A percentile compares a stretch with the other conserved stretches of the same genome.
Evolutionary conservation across 140 eudicot genomes (phyloP).

Genomic region (Bidens hawaiensis): DNA sequence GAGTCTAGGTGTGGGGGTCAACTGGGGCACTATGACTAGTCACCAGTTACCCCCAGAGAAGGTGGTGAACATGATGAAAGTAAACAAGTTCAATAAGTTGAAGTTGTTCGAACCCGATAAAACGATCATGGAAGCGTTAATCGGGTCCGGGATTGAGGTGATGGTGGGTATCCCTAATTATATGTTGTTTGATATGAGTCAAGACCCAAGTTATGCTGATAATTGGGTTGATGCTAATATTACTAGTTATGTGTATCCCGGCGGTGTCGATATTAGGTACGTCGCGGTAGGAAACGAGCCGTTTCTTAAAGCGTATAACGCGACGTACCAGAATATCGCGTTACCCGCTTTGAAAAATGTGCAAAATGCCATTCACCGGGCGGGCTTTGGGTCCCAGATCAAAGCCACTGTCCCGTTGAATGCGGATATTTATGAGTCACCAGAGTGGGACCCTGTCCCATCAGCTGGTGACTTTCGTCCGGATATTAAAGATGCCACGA

Average conservation of each 20-base stretch:
- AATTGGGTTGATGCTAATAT: slow-evolving; percentile 80
- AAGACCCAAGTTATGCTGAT: slow-evolving; percentile 52
- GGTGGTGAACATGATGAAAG: slow-evolving; percentile 77
- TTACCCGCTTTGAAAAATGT: slow-evolving; percentile 77
- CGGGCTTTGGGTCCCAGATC: slow-evolving; percentile 52
- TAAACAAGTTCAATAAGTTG: slow-evolving; percentile 71
- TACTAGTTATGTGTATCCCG: slow-evolving; percentile 55
- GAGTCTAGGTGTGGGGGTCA: slow-evolving; percentile 53
- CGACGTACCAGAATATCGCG: slow-evolving; percentile 47
- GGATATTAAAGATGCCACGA: slow-evolving; percentile 51
- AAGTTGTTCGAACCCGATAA: slow-evolving; percentile 81
- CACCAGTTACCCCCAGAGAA: slow-evolving; percentile 57
- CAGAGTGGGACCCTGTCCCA: slow-evolving; percentile 63
- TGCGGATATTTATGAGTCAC: slow-evolving; percentile 81
- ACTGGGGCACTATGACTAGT: slow-evolving; percentile 93
- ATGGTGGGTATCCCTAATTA: slow-evolving; percentile 83
- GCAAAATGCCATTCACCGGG: slow-evolving; percentile 64
- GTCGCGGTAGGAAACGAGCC: slow-evolving; percentile 97
- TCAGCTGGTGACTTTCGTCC: slow-evolving; percentile 86
- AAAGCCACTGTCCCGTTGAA: slow-evolving; percentile 84
- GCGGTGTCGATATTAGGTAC: slow-evolving; percentile 85
- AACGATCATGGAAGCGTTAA: slow-evolving; percentile 55
- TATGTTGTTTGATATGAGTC: slow-evolving; percentile 72
- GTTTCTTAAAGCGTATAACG: slow-evolving; percentile 63
- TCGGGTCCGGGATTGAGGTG: slow-evolving; percentile 68